Evolutionary conservation across 2,329 filamentous ascomycete species (phyloP), one percentile per base, ranked within the genome.

Genomic region (Colletotrichum scovillei): DNA sequence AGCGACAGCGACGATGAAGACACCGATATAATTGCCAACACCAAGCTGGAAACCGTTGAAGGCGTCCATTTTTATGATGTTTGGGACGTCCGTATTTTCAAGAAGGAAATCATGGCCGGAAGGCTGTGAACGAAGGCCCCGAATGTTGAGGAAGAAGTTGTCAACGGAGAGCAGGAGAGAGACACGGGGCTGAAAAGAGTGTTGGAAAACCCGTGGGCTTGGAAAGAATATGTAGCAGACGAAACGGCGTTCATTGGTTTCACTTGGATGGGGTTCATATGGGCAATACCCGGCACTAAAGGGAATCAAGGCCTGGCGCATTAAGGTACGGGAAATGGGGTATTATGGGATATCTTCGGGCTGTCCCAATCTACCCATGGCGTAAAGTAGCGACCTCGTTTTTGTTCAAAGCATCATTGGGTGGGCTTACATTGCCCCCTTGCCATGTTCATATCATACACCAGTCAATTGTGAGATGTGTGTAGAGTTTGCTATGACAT

Each of bases 81-180:
- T 6, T 80, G 75, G 75, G 88, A 84, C 0, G 84, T 91, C 46
- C 84, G 84, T 74, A 91, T 92, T 63, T 92, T 91, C 75, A 85
- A 88, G 76, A 91, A 90, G 79, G 88, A 91, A 77, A 80, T 91
- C 62, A 82, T 86, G 38, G 75, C 76, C 26, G 86, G 86, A 2
- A 79, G 82, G 26, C 76, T 88, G 32, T 88, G 53, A 59, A 63
- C 14, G 86, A 2, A 79, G 82, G 26, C 76, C 88, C 32, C 88
- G 58, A 46, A 63, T 1, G 22, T 16, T 5, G 9, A 28, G 2
- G 3, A 5, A 16, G 22, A 8, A 24, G 7, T 4, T 16, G 3
- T 56, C 53, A 56, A 56, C 9, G 53, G 2, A 24, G n/a, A 4
- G 19, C 7, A 49, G 42, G 16, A 49, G 42, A 22, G 19, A 12